Percentiles rank a stretch among this genome's conserved stretches.
Evolutionary conservation across 345 rosid species (phyloP).

Genomic region (Arabis hirsuta): DNA sequence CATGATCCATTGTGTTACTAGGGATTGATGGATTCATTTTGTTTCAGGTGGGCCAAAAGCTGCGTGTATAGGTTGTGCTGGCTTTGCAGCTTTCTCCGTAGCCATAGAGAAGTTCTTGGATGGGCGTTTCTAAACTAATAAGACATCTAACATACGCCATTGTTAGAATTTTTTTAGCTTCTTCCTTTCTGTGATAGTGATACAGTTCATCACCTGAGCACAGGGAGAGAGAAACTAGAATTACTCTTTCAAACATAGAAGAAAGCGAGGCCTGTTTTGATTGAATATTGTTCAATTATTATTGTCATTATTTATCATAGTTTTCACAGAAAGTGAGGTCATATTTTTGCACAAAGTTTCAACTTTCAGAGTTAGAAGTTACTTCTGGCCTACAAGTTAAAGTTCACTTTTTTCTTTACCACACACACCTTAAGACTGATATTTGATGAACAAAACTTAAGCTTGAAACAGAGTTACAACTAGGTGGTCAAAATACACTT

Average conservation of each 20-base stretch:
- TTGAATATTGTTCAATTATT: constrained; percentile 25
- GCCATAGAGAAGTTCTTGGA: constrained; percentile 91
- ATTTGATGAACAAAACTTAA: not conserved
- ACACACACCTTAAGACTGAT: not conserved
- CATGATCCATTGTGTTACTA: not conserved
- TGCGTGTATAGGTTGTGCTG: constrained; percentile 89
- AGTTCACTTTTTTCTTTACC: not conserved
- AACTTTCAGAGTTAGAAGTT: not conserved
- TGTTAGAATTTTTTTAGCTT: constrained; percentile 19
- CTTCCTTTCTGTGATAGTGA: constrained; percentile 22
- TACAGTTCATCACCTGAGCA: constrained; percentile 24
- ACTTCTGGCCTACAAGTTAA: not conserved
- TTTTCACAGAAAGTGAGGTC: not conserved
- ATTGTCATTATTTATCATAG: constrained; percentile 28
- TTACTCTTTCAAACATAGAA: constrained; percentile 28
- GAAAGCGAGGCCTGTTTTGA: constrained; percentile 30
- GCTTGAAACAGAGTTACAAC: constrained; percentile 14
- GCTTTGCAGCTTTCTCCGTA: constrained; percentile 95
- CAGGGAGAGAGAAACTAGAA: constrained; percentile 17
- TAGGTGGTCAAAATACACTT: constrained; percentile 32
- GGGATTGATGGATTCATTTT: constrained; percentile 18
- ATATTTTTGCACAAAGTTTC: not conserved
- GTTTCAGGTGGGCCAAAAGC: constrained; percentile 85
- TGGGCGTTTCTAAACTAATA: constrained; percentile 56
- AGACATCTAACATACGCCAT: constrained; percentile 28